Evolutionary conservation across 805 yeast genomes (phyloP).

Genomic region (Metschnikowia similis): DNA sequence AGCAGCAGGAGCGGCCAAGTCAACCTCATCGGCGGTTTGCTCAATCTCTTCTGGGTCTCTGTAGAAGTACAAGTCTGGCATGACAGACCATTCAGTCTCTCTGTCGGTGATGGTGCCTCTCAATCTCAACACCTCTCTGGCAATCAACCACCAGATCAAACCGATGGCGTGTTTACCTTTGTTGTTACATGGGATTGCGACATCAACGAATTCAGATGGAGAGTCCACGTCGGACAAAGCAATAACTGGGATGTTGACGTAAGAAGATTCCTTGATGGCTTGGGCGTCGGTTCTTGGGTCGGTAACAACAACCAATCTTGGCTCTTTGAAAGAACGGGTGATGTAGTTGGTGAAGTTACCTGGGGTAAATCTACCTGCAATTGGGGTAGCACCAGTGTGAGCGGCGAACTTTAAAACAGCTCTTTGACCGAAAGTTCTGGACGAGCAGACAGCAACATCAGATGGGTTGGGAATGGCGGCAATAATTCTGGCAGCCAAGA

Average conservation of each 20-base stretch:
- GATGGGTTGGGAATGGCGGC: slow-evolving; percentile 99
- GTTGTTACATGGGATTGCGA: slow-evolving; percentile 99
- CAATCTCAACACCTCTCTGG: slow-evolving; percentile 99
- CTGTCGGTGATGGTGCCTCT: slow-evolving; percentile 97
- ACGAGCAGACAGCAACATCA: slow-evolving; percentile 97
- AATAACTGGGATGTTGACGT: slow-evolving; percentile 99
- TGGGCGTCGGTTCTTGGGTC: slow-evolving; percentile 99
- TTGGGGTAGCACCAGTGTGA: slow-evolving; percentile 99
- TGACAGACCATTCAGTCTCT: slow-evolving; percentile 95
- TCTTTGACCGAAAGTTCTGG: slow-evolving; percentile 99
- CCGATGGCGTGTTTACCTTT: slow-evolving; percentile 99
- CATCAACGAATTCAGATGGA: slow-evolving; percentile 96
- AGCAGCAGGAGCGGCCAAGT: slow-evolving; percentile 42
- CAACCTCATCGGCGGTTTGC: slow-evolving; percentile 56
- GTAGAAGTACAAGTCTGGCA: slow-evolving; percentile 99
- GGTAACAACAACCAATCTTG: slow-evolving; percentile 98
- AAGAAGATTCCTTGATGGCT: slow-evolving; percentile 99
- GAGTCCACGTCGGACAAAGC: slow-evolving; percentile 99
- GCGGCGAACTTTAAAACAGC: slow-evolving; percentile 99
- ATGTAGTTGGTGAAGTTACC: slow-evolving; percentile 99
- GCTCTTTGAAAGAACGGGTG: slow-evolving; percentile 99
- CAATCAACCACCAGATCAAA: slow-evolving; percentile 98
- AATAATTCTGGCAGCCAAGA: slow-evolving; percentile 98
- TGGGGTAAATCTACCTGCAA: slow-evolving; percentile 99
- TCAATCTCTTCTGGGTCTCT: slow-evolving; percentile 99